phyloP scores from a whole-genome alignment of 257 asterid species.

The Plantago ovata region DNA sequence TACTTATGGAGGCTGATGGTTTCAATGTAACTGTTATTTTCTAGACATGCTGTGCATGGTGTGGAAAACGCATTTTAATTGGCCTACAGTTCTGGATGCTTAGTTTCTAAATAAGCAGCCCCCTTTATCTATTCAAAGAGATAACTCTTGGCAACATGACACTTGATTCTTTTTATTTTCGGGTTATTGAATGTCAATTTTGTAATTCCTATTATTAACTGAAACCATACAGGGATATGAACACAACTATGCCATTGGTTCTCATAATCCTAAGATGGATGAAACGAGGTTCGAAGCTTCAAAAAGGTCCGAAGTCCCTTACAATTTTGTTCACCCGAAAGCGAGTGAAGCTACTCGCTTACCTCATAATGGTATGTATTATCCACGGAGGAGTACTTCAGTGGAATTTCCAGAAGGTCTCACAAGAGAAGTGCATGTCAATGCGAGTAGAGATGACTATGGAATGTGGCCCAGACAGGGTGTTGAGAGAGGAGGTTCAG shows the following conservation, averaged over 20 bases:
- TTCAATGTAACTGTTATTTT: no score
- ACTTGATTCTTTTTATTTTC: neutral
- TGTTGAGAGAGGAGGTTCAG: slow-evolving; percentile 33
- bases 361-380: slow-evolving; percentile 31
- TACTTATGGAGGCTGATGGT: no score
- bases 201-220: neutral
- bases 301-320: slow-evolving; percentile 39
- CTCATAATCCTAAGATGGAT: slow-evolving; percentile 37
- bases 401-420: slow-evolving; percentile 41
- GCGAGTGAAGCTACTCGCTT: slow-evolving; percentile 31
- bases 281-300: slow-evolving; percentile 32
- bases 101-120: no score
- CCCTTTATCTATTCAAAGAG: no score
- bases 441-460: slow-evolving; percentile 37
- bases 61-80: no score
- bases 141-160: no score
- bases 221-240: slow-evolving; percentile 36
- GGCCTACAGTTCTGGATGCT: no score
- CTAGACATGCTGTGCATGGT: no score
- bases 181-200: neutral
- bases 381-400: slow-evolving; percentile 37
- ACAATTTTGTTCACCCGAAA: slow-evolving; percentile 35
- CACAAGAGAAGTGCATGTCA: slow-evolving; percentile 29
- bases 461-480: slow-evolving; percentile 30
- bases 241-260: slow-evolving; percentile 35